Evolutionary conservation across 2,329 filamentous ascomycete species (phyloP).

Genomic region (Venturia aucupariae): DNA sequence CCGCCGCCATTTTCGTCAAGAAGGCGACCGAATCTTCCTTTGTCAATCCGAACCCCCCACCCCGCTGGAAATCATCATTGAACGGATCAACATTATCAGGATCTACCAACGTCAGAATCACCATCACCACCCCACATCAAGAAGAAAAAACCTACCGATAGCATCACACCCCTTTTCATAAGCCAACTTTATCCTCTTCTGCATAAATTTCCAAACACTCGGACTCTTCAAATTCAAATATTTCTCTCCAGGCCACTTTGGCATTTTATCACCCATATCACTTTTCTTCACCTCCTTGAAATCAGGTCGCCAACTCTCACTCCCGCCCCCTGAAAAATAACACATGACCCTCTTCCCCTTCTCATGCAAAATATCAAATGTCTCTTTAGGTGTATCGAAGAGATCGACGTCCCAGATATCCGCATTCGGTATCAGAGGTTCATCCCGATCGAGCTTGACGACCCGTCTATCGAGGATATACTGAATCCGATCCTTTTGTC

Average conservation of each 20-base stretch:
- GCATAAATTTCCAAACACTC: slow-evolving; percentile 21
- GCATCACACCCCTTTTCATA: slow-evolving; percentile 27
- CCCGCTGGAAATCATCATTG: slow-evolving; percentile 32
- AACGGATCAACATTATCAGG: slow-evolving; percentile 19
- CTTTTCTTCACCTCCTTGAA: slow-evolving; percentile 18
- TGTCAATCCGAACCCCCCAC: slow-evolving; percentile 10
- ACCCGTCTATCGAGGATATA: slow-evolving; percentile 8
- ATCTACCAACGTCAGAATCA: slow-evolving; percentile 4
- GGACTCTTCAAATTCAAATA: slow-evolving; percentile 20
- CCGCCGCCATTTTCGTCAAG: slow-evolving; percentile 9
- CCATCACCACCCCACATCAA: slow-evolving; percentile 18
- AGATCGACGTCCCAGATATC: slow-evolving; percentile 49
- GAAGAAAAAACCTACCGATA: slow-evolving; percentile 29
- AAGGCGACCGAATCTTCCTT: slow-evolving; percentile 11
- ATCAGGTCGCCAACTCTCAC: slow-evolving; percentile 21
- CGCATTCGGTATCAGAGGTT: neutral
- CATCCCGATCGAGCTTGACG: neutral
- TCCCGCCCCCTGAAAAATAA: slow-evolving; percentile 22
- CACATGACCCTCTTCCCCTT: slow-evolving; percentile 47
- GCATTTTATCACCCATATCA: slow-evolving; percentile 18
- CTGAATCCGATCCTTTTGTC: neutral
- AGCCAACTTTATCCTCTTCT: slow-evolving; percentile 21
- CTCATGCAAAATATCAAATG: slow-evolving; percentile 39
- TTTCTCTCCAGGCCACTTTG: slow-evolving; percentile 21
- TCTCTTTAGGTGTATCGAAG: slow-evolving; percentile 42